Base-by-base conservation (phyloP, 805 yeast species). In the Blastobotrys mokoenaii region DNA sequence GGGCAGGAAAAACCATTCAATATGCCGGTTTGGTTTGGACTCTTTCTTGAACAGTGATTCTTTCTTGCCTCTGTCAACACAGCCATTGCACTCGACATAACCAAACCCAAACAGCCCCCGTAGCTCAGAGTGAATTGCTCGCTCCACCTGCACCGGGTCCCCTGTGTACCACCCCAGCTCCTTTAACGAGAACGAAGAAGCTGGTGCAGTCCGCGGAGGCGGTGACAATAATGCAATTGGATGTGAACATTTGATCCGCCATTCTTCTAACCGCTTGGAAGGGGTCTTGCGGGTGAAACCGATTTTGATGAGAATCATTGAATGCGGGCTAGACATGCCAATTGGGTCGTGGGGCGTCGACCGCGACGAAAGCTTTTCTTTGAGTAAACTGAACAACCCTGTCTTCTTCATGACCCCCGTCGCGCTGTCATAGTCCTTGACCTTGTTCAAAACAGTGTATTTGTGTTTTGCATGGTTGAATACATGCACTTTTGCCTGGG, bases 271-370 rank as follows among this genome's bases (percentile, higher is more conserved):
- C 16, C 65, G 51, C 33, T 38, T 45, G 0, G 30, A 40, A 2
- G 65, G 65, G 1, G 50, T 47, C 25, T 48, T 48, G 14, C 57
- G 52, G 3, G 65, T 61, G 46, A 45, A 57, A 3, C 65, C 65
- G 3, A 61, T 60, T 42, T 61, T 61, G 39, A 61, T 48, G 30
- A 61, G 57, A 39, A 53, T 38, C 18, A 45, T 34, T 20, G 38
- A 46, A 12, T 29, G 11, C 16, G 44, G 40, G n/a, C n/a, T n/a
- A n/a, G n/a, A n/a, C n/a, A n/a, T n/a, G n/a, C n/a, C n/a, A n/a
- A n/a, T n/a, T n/a, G n/a, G n/a, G n/a, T n/a, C n/a, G n/a, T n/a
- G n/a, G n/a, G n/a, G n/a, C n/a, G n/a, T n/a, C n/a, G n/a, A n/a
- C n/a, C n/a, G n/a, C n/a, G n/a, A n/a, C n/a, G n/a, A n/a, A n/a